Base-by-base conservation (phyloP, 2,329 filamentous ascomycete genomes). In the Fusarium sp. region DNA sequence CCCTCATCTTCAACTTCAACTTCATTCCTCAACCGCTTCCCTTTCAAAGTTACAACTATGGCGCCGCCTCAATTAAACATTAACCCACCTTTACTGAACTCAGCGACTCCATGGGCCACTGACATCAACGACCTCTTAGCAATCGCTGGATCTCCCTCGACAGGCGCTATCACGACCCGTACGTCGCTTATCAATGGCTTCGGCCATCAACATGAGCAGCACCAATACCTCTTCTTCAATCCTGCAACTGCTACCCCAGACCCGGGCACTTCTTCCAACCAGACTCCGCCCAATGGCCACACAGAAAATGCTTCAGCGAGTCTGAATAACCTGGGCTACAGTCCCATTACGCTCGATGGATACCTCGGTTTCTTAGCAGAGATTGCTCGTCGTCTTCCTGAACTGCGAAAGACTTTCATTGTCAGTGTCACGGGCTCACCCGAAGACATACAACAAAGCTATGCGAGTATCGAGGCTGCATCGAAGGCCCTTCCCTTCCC, bases 321-420 rank as follows among this genome's bases (percentile, higher is more conserved):
- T 59, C 79, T 95, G 58, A 95, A 95, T 78, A 93, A 89, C 0
- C 84, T 94, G 5, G 93, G 93, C 9, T 95, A 95, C 80, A 93
- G 90, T 69, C 93, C 92, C 0, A 80, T 90, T 22, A 82, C 87
- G 0, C 84, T 95, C 0, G 75, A 83, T 15, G 80, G 83, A 18
- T 95, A 94, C 67, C 83, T 95, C 1, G 71, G 70, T 3, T 89
- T 88, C 61, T 84, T 93, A 64, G 75, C 82, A 20, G 82, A 86
- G 33, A 85, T 91, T 33, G 80, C 83, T 24, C 42, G 73, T 10
- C 65, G 65, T 0, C 68, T 73, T 41, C 65, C 64, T 28, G 28
- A 69, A 9, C 16, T 68, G 7, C 53, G 62, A 30, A 93, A 94
- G 71, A 87, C 88, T 0, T 87, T 93, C 77, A 88, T 95, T 60